Evolutionary conservation across 1,284 basidiomycete genomes (phyloP), one percentile per base, ranked within the genome.

Genomic region (Cryptococcus amylolentus): DNA sequence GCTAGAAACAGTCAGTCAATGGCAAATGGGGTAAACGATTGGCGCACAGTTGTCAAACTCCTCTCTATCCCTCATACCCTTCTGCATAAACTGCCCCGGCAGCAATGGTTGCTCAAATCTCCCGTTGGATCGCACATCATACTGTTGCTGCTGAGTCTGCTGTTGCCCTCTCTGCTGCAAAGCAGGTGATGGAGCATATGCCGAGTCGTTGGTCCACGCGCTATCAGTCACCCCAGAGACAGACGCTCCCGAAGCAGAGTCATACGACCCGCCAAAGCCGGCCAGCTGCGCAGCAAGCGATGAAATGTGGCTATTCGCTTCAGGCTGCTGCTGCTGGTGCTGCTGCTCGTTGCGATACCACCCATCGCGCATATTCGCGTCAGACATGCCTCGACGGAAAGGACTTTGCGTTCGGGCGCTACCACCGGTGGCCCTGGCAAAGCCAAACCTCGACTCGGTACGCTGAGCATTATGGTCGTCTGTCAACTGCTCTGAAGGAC

Each of bases 371-470:
- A 61, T 37, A 16, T 49, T 51, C 14, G 49, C 31, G 38, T 56
- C 57, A 4, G 60, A 51, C 42, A 49, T 56, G 40, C 48, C 56
- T 20, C 51, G 58, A 49, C 58, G 49, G 56, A 69, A 71, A 3
- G 69, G 69, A 43, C 63, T 65, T 47, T 68, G 67, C 20, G 61
- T 64, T 18, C 65, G 63, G 44, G 18, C 56, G 51, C 26, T 53
- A 52, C 54, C 55, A 16, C 54, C 55, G 35, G 57, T 81, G 16
- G 85, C 86, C 23, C 88, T 84, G 10, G 89, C 89, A 71, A 92
- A 92, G 18, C 86, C 87, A 75, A 91, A 91, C 20, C 89, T 82
- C 7, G 89, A 91, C 40, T 89, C 82, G 63, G 86, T 87, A 55
- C 88, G 80, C 16, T 76, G 74, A 5, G 75, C 65, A 54, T 88